Conservation (phyloP, 768 basidiomycete species). For the Kwoniella dejecticola region DNA sequence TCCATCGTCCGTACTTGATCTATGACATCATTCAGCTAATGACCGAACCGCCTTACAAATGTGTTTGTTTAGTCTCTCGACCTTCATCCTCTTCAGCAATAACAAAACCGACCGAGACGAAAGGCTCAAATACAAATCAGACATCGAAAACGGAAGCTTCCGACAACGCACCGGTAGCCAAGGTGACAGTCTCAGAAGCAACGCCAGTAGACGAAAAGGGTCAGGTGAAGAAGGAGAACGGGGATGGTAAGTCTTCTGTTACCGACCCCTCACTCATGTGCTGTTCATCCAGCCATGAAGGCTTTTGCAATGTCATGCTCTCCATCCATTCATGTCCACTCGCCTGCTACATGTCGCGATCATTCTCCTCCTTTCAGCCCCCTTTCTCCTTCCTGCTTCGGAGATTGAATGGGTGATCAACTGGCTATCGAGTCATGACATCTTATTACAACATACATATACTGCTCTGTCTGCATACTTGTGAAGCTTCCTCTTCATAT, state of each 20-base stretch:
- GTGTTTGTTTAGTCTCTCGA: conserved; percentile 18
- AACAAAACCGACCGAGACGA: conserved; percentile 8
- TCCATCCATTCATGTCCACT: too few relatives aligned
- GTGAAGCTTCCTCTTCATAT: background rate
- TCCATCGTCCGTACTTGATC: background rate
- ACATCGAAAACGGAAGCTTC: conserved; percentile 2
- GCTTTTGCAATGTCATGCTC: too few relatives aligned
- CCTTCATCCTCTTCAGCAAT: conserved; percentile 31
- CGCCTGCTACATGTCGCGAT: too few relatives aligned
- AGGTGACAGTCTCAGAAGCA: conserved; percentile 15
- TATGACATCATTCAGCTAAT: conserved; percentile 10
- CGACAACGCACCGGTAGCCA: conserved; percentile 12
- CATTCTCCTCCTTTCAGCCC: too few relatives aligned
- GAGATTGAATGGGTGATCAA: background rate
- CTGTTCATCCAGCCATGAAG: background rate
- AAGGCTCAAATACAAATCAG: background rate
- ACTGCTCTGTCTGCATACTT: background rate
- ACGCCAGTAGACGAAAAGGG: conserved; percentile 23
- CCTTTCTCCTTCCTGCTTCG: background rate
- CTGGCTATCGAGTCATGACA: background rate
- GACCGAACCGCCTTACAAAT: conserved; percentile 2
- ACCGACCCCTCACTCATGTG: background rate
- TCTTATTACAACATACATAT: background rate
- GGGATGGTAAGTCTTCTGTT: conserved; percentile 29
- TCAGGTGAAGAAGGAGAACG: conserved; percentile 30